phyloP scores from a whole-genome alignment of 306 rosid species.

The Sechiopsis laciniata region DNA sequence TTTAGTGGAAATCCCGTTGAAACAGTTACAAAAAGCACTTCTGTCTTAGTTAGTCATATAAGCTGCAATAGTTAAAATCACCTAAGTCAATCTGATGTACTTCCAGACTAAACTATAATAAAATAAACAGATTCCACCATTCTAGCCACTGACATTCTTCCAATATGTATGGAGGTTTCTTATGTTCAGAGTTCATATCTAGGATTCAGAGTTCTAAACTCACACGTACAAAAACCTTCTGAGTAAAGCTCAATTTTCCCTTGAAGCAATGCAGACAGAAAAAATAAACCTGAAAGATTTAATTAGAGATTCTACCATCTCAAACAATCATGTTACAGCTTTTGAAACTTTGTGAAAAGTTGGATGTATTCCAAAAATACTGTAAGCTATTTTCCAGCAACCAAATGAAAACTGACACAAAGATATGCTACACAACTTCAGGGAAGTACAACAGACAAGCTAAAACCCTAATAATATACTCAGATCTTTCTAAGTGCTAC shows the following conservation, averaged over 20 bases:
- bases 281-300: constrained; percentile 6
- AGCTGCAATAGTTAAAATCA: neutral
- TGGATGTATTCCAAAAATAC: neutral
- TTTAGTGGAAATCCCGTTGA: no score
- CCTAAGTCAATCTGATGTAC: neutral
- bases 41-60: no score
- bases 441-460: neutral
- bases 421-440: neutral
- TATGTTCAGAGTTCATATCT: neutral
- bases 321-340: neutral
- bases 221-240: neutral
- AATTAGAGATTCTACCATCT: neutral
- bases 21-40: no score
- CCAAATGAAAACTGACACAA: constrained; percentile 6
- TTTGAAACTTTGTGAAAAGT: neutral
- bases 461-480: neutral
- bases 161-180: neutral
- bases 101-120: neutral
- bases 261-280: neutral
- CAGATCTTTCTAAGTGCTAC: neutral
- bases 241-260: neutral
- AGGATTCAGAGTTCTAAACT: neutral
- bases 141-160: neutral
- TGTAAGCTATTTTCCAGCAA: neutral
- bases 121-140: neutral